Base-by-base conservation (phyloP, 805 yeast genomes). In the Maudiozyma pseudohumilis region DNA sequence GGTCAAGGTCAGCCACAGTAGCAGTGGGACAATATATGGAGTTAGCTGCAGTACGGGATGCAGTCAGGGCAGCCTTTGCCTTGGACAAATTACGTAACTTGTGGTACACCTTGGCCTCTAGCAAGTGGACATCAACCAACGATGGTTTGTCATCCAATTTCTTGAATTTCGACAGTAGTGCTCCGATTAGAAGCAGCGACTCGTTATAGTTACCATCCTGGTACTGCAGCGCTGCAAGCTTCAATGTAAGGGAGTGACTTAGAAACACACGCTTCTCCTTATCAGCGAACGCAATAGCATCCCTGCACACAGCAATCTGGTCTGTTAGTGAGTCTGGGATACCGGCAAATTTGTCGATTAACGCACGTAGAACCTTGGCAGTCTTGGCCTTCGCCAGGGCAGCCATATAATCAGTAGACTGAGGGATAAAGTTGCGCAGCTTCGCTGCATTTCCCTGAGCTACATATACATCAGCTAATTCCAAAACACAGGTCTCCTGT, bases 31-130 rank as follows among this genome's bases (percentile, higher is more conserved):
- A 84, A 65, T 88, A 94, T 36, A 92, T 85, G 17, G 96, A 74
- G 60, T 92, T 94, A n/a, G 98, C 98, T 3, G 94, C 81, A 0
- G 98, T 92, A 61, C 97, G 75, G 2, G 98, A 96, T 33, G 94
- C 79, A 2, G 97, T 87, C 50, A 92, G 69, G 2, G 96, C 79
- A 6, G 97, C 96, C 52, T 84, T 76, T 5, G 95, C 75, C 64
- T 89, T 92, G 5, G 96, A 82, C 52, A 84, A 72, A 60, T 92
- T 92, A 59, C 96, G 75, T 51, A 92, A 69, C 20, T 94, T 87
- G 59, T 88, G 95, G 60, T 81, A 92, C 29, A 85, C 86, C 54
- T 86, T 80, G 16, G 92, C 72, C 60, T 92, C 97, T 45, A 92
- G 72, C 46, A 92, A 66, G 63, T 92, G 97, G 26, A 92, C 96